Base-by-base conservation (phyloP, 139 green algal genomes). In the Tetraselmis chui region DNA sequence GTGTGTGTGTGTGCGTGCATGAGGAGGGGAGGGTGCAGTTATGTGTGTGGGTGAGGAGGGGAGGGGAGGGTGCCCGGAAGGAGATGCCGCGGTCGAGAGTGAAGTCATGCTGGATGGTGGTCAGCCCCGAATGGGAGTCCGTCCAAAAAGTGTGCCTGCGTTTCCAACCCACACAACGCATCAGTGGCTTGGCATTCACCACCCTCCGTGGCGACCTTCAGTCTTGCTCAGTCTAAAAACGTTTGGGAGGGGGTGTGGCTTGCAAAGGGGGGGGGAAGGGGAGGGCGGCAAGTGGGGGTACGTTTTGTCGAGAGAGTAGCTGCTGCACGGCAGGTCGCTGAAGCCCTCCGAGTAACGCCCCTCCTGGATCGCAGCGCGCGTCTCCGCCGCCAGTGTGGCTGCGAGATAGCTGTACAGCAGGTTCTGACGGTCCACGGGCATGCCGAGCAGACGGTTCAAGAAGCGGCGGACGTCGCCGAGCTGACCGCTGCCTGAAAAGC, bases 341-440 rank as follows among this genome's bases (percentile, higher is more conserved):
- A 94, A 83, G 1, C 92, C 92, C 83, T 95, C 89, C 29, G 79
- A 86, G 87, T 91, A 93, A 31, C 85, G 87, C 28, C 91, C 91
- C 79, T 93, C 91, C 25, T 85, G 80, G 79, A 90, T 90, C 76
- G 91, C 91, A 0, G 82, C 79, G 2, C 83, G 83, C 31, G 95
- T 93, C 85, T 96, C 91, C 0, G 90, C 89, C n/a, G 82, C 80
- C 58, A 97, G 85, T 5, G 86, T 90, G 22, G 84, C 82, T 0
- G 81, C 76, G 82, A 94, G 95, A 87, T 96, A 97, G 86, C 87
- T 89, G 85, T 97, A 98, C 31, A 98, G 85, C 77, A 96, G 86
- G 81, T 94, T 92, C 90, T 97, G 94, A 1, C 84, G 77, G 5
- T 81, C 83, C n/a, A 97, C 79, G 1, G 88, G 90, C 82, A 96